Base-by-base conservation (phyloP, 108 stramenopile genomes). In the Cyclotella atomus region DNA sequence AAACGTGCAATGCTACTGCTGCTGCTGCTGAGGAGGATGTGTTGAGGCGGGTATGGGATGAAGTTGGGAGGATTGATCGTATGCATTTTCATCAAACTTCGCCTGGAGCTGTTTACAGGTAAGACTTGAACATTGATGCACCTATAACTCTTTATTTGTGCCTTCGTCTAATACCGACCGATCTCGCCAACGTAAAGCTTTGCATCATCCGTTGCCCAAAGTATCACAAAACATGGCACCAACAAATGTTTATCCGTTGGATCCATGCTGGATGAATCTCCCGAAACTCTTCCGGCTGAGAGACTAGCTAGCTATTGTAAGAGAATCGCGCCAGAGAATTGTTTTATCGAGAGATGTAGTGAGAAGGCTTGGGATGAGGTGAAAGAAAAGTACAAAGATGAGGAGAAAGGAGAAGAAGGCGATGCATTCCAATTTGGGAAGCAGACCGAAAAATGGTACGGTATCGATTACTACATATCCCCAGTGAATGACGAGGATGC, bases 301-400 rank as follows among this genome's bases (percentile, higher is more conserved):
- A 36, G 69, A 2, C 30, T 91, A 16, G 32, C 59, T 4, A 77
- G 88, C 7, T 76, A 84, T 71, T 77, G 70, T 23, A 34, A 84
- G 16, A 53, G 50, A 16, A 68, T 94, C 16, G 43, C 50, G 29
- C 87, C 91, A 0, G 69, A 65, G 8, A 92, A 92, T 79, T 95
- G 91, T 45, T 68, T 95, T 28, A 75, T 95, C 49, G 94, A 95
- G 76, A 68, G 93, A 61, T 92, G 87, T 72, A 94, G 94, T 68
- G 64, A 88, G 52, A 65, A 33, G 7, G 91, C 91, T 2, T 95
- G 89, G 87, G 70, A 84, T 12, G 88, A 91, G 60, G 72, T 79
- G 36, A 69, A 57, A 68, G 59, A 56, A 21, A 29, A 35, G 21
- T 24, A 61, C 38, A 24, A 7, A 8, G 49, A 71, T 57, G 57